phyloP scores from a whole-genome alignment of 2,329 filamentous ascomycete species.

The Verticillium longisporum region DNA sequence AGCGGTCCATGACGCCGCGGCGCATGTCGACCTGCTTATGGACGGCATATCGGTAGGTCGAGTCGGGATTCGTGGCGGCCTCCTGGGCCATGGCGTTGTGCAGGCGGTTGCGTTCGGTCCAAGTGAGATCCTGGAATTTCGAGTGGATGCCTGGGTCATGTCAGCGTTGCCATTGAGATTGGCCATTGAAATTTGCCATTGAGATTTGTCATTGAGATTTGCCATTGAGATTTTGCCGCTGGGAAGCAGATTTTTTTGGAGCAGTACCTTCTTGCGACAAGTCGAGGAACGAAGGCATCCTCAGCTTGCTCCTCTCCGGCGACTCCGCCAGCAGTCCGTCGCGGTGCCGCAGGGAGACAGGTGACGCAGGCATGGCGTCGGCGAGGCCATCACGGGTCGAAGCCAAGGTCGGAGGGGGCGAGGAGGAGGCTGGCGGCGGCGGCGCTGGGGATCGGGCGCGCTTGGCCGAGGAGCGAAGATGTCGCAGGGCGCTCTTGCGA shows the following conservation, averaged over 20 bases:
- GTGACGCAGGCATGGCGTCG: conserved; percentile 6
- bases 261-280: conserved; percentile 26
- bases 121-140: conserved; percentile 48
- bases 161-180: background rate
- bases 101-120: conserved; percentile 44
- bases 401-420: conserved; percentile 9
- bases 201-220: no score
- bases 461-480: conserved; percentile 38
- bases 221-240: no score
- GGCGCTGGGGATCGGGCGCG: conserved; percentile 36
- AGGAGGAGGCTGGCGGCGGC: conserved; percentile 14
- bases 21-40: conserved; percentile 26
- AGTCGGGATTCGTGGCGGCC: conserved; percentile 16
- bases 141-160: conserved; percentile 30
- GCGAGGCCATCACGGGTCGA: background rate
- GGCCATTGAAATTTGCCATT: no score
- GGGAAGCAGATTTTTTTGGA: background rate
- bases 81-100: conserved; percentile 31
- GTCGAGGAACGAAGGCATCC: conserved; percentile 31
- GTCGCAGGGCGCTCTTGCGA: conserved; percentile 34
- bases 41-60: conserved; percentile 9
- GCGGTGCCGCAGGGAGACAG: conserved; percentile 5
- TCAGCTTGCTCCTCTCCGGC: conserved; percentile 8
- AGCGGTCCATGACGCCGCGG: conserved; percentile 61
- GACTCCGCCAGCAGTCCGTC: conserved; percentile 3